Evolutionary conservation across 352 stramenopile species (phyloP), one percentile per base, ranked within the genome.

Genomic region (Globisporangium uncinulatum): DNA sequence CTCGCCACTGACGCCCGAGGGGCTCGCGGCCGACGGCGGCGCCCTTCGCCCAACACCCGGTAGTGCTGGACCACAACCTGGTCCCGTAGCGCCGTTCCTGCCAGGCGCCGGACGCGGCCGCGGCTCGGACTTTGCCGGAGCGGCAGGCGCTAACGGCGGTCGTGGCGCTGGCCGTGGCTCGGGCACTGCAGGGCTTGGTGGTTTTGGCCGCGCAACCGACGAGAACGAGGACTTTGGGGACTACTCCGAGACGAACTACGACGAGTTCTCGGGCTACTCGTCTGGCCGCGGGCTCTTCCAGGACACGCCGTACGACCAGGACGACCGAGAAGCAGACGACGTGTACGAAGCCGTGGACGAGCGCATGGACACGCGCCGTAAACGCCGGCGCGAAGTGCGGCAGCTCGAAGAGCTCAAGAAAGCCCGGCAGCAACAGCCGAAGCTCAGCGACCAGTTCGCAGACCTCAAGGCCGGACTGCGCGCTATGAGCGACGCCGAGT

Each of bases 361-460:
- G 66, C 84, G 93, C 53, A 98, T 99, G 93, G 94, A 97, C 66
- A 74, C 73, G 36, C 66, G 87, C 32, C 85, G 91, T 37, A 98
- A 98, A 69, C 79, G 93, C 19, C 74, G 85, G 7, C 73, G 91
- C 47, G 81, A 98, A 71, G 63, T 95, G 17, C 63, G 84, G 56
- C 70, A 89, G 68, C 60, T 97, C 39, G 73, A 95, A 41, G 79
- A 94, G 44, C 74, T 97, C 51, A 96, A 96, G 73, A 89, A 89
- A 61, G 76, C 77, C 44, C 74, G 88, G 4, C 71, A 89, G 43
- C 88, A 97, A 37, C 78, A 86, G 10, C 91, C 89, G 10, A 98
- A 97, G 66, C 98, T 99, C 70, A 95, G 87, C 45, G 93, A 98
- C 71, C 95, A 99, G 76, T 99, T 99, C 66, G 88, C 91, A 4